These are phyloP conservation scores for Pachyrhizus erosus DNA, from an alignment of 306 rosid species.

Conservation along the genomic window DNA sequence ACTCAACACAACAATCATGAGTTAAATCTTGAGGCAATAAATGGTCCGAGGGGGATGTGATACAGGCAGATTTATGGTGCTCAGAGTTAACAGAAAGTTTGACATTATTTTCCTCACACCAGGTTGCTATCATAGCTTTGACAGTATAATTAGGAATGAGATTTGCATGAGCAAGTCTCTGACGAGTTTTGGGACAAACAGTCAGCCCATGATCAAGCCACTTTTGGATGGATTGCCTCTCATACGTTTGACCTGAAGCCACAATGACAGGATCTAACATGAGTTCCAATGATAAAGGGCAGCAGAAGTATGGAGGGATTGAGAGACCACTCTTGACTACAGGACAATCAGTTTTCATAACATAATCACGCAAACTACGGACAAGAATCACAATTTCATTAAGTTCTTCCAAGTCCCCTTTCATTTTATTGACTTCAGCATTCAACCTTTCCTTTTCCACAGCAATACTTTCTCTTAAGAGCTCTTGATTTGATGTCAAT, in stretches of 20 bases:
- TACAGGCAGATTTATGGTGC: constrained; percentile 35
- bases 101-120: constrained; percentile 85
- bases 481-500: constrained; percentile 76
- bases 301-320: constrained; percentile 84
- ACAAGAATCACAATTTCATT: constrained; percentile 72
- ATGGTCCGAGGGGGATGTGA: constrained; percentile 43
- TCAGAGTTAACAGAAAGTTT: constrained; percentile 43
- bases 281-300: constrained; percentile 87
- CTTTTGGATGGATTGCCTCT: constrained; percentile 79
- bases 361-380: constrained; percentile 65
- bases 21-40: constrained; percentile 51
- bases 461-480: constrained; percentile 80
- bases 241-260: constrained; percentile 97
- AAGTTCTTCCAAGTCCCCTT: constrained; percentile 61
- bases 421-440: constrained; percentile 57
- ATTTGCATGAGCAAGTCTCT: constrained; percentile 70
- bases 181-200: constrained; percentile 90
- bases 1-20: constrained; percentile 50
- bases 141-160: constrained; percentile 87
- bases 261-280: constrained; percentile 94
- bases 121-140: constrained; percentile 89
- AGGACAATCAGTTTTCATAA: constrained; percentile 57
- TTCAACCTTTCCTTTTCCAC: constrained; percentile 80
- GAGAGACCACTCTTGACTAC: constrained; percentile 60
- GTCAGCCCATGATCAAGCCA: constrained; percentile 88